Percentiles rank a stretch among this genome's conserved stretches.
phyloP scores from a whole-genome alignment of 2,329 filamentous ascomycete species.

The Aspergillus sp. region DNA sequence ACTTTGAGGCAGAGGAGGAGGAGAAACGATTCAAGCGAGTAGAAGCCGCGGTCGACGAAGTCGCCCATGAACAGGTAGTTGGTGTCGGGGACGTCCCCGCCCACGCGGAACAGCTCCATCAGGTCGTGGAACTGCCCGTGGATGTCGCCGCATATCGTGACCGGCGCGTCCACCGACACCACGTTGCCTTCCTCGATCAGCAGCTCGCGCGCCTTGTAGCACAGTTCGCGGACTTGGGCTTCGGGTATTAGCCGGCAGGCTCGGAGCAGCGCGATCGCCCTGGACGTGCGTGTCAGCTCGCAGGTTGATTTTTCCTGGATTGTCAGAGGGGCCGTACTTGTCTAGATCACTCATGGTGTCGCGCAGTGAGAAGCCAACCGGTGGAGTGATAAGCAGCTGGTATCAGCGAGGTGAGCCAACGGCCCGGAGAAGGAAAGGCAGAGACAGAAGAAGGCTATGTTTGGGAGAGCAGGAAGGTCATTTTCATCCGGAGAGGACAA shows the following conservation, averaged over 20 bases:
- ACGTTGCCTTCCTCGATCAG: conserved; percentile 97
- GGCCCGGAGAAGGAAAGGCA: not conserved
- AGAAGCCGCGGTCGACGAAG: conserved; percentile 96
- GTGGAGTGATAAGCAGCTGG: conserved; percentile 6
- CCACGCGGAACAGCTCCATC: conserved; percentile 93
- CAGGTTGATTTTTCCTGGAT: conserved; percentile 4
- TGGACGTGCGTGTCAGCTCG: conserved; percentile 31
- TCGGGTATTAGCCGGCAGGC: conserved; percentile 95
- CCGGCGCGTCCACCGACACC: conserved; percentile 85
- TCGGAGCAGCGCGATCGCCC: conserved; percentile 89
- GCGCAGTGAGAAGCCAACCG: conserved; percentile 1
- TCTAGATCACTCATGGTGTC: conserved; percentile 81
- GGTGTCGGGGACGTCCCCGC: conserved; percentile 86
- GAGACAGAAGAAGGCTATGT: not conserved
- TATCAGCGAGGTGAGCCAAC: conserved; percentile 6
- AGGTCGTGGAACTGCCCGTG: conserved; percentile 94
- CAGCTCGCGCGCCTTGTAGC: conserved; percentile 92
- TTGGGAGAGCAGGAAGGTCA: not conserved
- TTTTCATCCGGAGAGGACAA: not conserved
- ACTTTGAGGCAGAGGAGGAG: conserved; percentile 94
- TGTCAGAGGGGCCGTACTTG: conserved; percentile 48
- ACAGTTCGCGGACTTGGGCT: conserved; percentile 87
- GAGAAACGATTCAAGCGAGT: conserved; percentile 92
- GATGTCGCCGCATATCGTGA: conserved; percentile 96
- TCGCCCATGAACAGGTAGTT: conserved; percentile 98